phyloP scores from a whole-genome alignment of 129 eudicot species.

The Flaveria bidentis region DNA sequence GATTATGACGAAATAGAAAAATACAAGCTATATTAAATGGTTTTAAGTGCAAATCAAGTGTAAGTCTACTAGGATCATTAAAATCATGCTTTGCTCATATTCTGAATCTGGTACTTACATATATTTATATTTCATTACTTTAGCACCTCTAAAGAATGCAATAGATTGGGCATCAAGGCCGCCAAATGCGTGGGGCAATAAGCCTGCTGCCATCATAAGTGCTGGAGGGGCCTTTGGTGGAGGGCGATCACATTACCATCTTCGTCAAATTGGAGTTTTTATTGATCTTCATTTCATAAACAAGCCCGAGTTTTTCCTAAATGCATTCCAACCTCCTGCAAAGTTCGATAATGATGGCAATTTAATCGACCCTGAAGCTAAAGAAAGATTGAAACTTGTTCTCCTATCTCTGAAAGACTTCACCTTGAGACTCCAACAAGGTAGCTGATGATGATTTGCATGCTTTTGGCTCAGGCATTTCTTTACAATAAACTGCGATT shows the following conservation, averaged over 20 bases:
- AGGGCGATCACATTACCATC: slow-evolving; percentile 69
- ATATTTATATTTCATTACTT: background rate
- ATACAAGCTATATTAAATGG: no score
- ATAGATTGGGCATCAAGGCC: slow-evolving; percentile 95
- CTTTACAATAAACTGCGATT: background rate
- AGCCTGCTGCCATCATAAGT: slow-evolving; percentile 83
- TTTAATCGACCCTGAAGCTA: slow-evolving; percentile 54
- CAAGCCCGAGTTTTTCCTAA: slow-evolving; percentile 66
- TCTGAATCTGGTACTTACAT: background rate
- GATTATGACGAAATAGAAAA: no score
- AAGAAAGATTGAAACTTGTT: slow-evolving; percentile 50
- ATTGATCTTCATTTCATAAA: slow-evolving; percentile 86
- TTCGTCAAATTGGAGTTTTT: slow-evolving; percentile 77
- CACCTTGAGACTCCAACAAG: slow-evolving; percentile 50
- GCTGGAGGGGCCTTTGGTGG: slow-evolving; percentile 82
- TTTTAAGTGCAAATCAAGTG: no score
- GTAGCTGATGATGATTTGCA: slow-evolving; percentile 15
- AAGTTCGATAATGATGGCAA: slow-evolving; percentile 74
- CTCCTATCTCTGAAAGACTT: slow-evolving; percentile 51
- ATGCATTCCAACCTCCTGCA: slow-evolving; percentile 62
- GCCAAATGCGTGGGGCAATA: slow-evolving; percentile 87
- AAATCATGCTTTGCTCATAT: background rate
- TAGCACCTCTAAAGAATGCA: slow-evolving; percentile 85
- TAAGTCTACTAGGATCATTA: no score
- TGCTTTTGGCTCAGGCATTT: slow-evolving; percentile 2